Base-by-base conservation (phyloP, 345 rosid genomes). In the Pugionium dolabratum region DNA sequence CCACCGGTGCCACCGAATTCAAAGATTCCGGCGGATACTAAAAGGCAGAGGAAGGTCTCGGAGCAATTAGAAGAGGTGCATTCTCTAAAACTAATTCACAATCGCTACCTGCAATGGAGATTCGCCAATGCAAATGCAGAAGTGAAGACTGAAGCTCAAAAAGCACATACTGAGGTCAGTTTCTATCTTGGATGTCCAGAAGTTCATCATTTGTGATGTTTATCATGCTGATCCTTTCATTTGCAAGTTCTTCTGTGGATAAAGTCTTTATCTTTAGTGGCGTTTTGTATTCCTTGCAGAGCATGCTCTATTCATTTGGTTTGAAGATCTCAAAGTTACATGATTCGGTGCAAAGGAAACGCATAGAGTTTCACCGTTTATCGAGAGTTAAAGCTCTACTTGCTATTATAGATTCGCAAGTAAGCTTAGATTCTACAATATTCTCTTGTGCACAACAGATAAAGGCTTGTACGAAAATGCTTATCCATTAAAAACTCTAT, bases 91-190 rank as follows among this genome's bases (percentile, higher is more conserved):
- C 42, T 86, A 80, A 74, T 88, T 51, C 81, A 88, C 46, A 87
- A 84, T 63, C 85, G 79, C 55, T 73, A 83, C 65, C 64, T 88
- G 49, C 92, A 86, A 63, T 90, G 95, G 97, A 85, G 85, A 68
- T 86, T 69, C 47, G 88, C 83, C 47, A 90, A 88, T 51, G 86
- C 93, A 1, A 88, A 88, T 70, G 81, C 87, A 6, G 77, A 78
- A 60, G 66, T 64, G 9, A 76, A 82, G 1, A 57, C 62, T 40
- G 76, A 68, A 62, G 42, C 83, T 73, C 89, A 83, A 49, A 82
- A 59, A 71, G 4, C 74, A 71, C 82, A 82, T 71, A 69, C 82
- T 4, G 86, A 90, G 90, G 97, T 88, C 45, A 60, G 76, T 61
- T n/a, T 53, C 47, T 11, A 8, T 47, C 10, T 37, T 18, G 37